These are phyloP conservation scores for Cutaneotrichosporon arboriforme DNA, from an alignment of 1,284 basidiomycete genomes.

Conservation along the genomic window DNA sequence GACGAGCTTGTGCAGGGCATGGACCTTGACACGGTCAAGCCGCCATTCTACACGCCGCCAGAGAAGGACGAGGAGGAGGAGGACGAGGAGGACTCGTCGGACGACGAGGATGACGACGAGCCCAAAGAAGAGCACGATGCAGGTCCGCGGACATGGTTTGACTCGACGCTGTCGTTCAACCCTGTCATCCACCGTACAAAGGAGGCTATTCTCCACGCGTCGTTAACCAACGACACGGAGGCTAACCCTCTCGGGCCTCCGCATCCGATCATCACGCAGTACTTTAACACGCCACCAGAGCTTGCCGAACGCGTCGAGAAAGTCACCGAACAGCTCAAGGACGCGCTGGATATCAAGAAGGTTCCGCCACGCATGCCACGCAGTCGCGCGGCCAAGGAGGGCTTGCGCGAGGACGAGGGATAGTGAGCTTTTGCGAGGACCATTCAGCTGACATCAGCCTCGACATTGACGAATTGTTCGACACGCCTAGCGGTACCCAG, in stretches of 20 bases:
- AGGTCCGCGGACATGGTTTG: conserved; percentile 64
- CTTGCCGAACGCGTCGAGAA: conserved; percentile 59
- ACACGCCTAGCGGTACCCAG: conserved; percentile 4
- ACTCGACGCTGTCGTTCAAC: conserved; percentile 70
- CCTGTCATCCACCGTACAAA: conserved; percentile 85
- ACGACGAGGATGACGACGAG: conserved; percentile 19
- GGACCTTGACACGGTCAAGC: conserved; percentile 70
- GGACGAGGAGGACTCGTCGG: neutral
- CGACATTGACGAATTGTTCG: conserved; percentile 45
- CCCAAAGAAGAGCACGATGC: conserved; percentile 11
- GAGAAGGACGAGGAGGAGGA: conserved; percentile 51
- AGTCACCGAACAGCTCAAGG: conserved; percentile 60
- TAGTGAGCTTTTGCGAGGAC: conserved; percentile 24
- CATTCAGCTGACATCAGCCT: conserved; percentile 27
- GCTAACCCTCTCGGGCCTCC: conserved; percentile 72
- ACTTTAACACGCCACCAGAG: conserved; percentile 68
- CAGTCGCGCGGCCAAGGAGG: conserved; percentile 53
- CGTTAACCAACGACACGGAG: conserved; percentile 67
- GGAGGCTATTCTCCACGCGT: conserved; percentile 84
- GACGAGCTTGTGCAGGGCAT: conserved; percentile 76
- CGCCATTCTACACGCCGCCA: conserved; percentile 51
- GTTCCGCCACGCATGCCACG: conserved; percentile 28
- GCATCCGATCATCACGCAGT: conserved; percentile 75
- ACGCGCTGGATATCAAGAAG: conserved; percentile 63
- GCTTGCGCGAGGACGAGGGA: conserved; percentile 37